Percentiles rank a stretch among this genome's conserved stretches.
Evolutionary conservation across 2,329 filamentous ascomycete species (phyloP).

Genomic region (Trichoderma sp.): DNA sequence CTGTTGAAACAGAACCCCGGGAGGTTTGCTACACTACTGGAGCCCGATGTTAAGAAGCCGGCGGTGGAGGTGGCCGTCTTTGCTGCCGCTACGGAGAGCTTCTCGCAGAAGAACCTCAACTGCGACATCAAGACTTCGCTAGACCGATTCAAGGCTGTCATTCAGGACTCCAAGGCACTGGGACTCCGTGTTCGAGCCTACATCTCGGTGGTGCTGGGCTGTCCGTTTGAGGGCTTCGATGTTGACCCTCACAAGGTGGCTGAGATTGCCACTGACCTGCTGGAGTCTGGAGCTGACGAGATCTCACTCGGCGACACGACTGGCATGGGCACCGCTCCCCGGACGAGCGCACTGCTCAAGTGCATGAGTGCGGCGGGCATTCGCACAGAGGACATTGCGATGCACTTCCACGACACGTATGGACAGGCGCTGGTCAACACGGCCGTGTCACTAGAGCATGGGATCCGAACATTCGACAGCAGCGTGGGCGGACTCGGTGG

Average conservation of each 20-base stretch:
- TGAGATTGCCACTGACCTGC: conserved; percentile 66
- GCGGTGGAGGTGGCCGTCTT: conserved; percentile 76
- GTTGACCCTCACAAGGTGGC: conserved; percentile 65
- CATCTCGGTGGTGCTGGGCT: conserved; percentile 78
- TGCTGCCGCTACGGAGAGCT: conserved; percentile 77
- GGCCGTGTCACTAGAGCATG: conserved; percentile 73
- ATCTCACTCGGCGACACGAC: conserved; percentile 90
- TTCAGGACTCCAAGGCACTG: conserved; percentile 64
- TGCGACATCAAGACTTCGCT: conserved; percentile 76
- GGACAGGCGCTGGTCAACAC: conserved; percentile 84
- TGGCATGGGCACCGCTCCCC: conserved; percentile 81
- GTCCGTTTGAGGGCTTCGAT: conserved; percentile 70
- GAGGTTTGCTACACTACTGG: conserved; percentile 54
- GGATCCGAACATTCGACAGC: conserved; percentile 76
- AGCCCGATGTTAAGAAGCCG: conserved; percentile 44
- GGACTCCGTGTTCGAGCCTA: conserved; percentile 74
- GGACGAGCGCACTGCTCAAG: conserved; percentile 64
- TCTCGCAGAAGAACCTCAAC: conserved; percentile 81
- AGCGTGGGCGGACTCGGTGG: conserved; percentile 80
- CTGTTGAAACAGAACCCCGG: conserved; percentile 55
- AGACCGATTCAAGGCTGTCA: conserved; percentile 68
- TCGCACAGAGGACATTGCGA: conserved; percentile 68
- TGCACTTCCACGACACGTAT: conserved; percentile 90
- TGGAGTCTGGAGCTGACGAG: conserved; percentile 88
- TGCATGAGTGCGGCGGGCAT: conserved; percentile 68